Percentiles rank a stretch among this genome's conserved stretches.
Conservation (phyloP, 2,329 filamentous ascomycete genomes). For the Arthrobotrys pseudoclavata region DNA sequence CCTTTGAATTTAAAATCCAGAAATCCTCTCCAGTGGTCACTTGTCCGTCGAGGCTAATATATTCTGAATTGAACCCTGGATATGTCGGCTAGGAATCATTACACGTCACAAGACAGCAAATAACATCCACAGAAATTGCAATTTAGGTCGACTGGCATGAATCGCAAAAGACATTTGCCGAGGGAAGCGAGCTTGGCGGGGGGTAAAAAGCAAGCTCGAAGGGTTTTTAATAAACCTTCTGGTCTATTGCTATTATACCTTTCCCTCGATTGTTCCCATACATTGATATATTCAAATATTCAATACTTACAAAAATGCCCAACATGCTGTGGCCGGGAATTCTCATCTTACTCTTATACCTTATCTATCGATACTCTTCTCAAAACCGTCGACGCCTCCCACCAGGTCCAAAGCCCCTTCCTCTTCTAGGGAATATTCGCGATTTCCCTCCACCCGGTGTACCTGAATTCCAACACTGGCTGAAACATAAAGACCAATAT, state of each 20-base stretch:
- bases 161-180: constrained; percentile 42
- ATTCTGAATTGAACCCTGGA: too few species aligned
- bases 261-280: too few species aligned
- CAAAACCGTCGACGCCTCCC: constrained; percentile 65
- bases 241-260: too few species aligned
- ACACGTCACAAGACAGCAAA: too few species aligned
- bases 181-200: constrained; percentile 49
- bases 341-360: not conserved
- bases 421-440: constrained; percentile 70
- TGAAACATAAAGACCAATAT: constrained; percentile 67
- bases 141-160: constrained; percentile 39
- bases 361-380: constrained; percentile 51
- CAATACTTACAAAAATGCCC: not conserved
- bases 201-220: too few species aligned
- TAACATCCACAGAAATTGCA: too few species aligned
- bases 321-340: not conserved
- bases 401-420: constrained; percentile 70
- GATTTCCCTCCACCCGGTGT: constrained; percentile 68
- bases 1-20: too few species aligned
- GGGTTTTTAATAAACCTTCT: too few species aligned
- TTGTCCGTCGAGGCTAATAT: too few species aligned
- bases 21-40: too few species aligned
- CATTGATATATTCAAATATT: too few species aligned
- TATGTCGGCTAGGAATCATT: too few species aligned
- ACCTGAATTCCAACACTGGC: constrained; percentile 68